Conservation (phyloP, 2,329 filamentous ascomycete species). For the Colletotrichum higginsianum region DNA sequence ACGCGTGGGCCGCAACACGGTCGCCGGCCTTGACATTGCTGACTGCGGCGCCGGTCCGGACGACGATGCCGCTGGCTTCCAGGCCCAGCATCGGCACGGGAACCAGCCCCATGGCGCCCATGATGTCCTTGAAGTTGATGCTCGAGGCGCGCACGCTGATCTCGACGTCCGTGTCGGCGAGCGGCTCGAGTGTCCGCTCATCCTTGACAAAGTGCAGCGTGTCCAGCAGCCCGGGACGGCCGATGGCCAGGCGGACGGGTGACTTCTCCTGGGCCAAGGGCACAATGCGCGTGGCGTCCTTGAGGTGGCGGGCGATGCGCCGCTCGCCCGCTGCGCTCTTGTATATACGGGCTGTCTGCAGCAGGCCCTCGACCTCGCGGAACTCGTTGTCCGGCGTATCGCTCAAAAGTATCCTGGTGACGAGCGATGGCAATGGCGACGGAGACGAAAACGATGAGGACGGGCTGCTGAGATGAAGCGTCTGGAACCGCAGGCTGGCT, state of each 20-base stretch:
- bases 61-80: constrained; percentile 48
- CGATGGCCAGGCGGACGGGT: constrained; percentile 32
- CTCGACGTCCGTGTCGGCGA: constrained; percentile 48
- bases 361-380: neutral
- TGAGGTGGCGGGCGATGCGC: neutral
- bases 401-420: constrained; percentile 4
- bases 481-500: constrained; percentile 11
- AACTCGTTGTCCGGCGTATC: constrained; percentile 1
- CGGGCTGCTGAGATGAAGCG: constrained; percentile 23
- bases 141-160: constrained; percentile 50
- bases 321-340: neutral
- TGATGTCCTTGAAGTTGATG: constrained; percentile 56
- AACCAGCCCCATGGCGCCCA: constrained; percentile 48
- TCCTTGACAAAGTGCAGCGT: constrained; percentile 49
- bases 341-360: neutral
- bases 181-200: constrained; percentile 28
- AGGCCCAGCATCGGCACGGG: constrained; percentile 45
- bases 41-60: constrained; percentile 41
- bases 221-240: constrained; percentile 47
- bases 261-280: constrained; percentile 7
- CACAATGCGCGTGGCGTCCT: constrained; percentile 36
- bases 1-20: constrained; percentile 38
- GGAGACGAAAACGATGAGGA: neutral
- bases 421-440: neutral
- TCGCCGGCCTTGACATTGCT: constrained; percentile 30